phyloP scores from a whole-genome alignment of 2,329 filamentous ascomycete genomes.

The Dendrostoma leiphaemia region DNA sequence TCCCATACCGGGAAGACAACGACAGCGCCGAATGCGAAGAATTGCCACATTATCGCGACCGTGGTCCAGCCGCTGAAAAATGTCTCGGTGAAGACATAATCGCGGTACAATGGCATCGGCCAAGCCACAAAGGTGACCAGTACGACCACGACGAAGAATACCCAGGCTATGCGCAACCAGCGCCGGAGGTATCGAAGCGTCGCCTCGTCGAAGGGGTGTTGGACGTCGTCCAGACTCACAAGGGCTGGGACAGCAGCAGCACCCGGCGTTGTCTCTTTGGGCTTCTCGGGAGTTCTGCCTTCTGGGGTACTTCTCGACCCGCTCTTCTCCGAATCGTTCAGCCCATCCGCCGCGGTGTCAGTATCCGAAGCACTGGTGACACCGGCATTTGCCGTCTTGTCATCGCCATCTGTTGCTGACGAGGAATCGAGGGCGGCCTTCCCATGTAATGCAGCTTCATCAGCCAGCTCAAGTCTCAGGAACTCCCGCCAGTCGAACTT shows the following conservation, averaged over 20 bases:
- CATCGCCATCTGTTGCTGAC: not conserved
- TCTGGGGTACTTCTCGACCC: not conserved
- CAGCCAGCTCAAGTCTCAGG: slow-evolving; percentile 43
- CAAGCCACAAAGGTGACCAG: slow-evolving; percentile 44
- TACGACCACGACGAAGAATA: slow-evolving; percentile 39
- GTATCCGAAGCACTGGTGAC: not conserved
- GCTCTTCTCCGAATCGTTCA: too few relatives aligned
- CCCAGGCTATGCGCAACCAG: slow-evolving; percentile 39
- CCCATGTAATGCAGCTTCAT: slow-evolving; percentile 30
- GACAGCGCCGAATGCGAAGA: slow-evolving; percentile 43
- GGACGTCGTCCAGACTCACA: slow-evolving; percentile 36
- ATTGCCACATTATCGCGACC: slow-evolving; percentile 46
- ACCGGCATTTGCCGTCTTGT: not conserved
- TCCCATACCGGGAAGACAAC: slow-evolving; percentile 47
- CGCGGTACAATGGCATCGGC: slow-evolving; percentile 48
- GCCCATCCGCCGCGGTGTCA: too few relatives aligned
- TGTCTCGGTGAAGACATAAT: slow-evolving; percentile 44
- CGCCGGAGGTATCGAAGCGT: slow-evolving; percentile 32
- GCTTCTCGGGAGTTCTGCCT: not conserved
- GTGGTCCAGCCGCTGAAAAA: slow-evolving; percentile 46
- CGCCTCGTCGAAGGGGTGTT: slow-evolving; percentile 39
- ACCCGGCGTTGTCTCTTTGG: not conserved
- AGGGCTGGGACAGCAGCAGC: not conserved
- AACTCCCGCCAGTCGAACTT: slow-evolving; percentile 37
- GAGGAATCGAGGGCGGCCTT: not conserved